A percentile compares a stretch with the other conserved stretches of the same genome.
Evolutionary conservation across 352 stramenopile genomes (phyloP).

Genomic region (Discostella stelligera): DNA sequence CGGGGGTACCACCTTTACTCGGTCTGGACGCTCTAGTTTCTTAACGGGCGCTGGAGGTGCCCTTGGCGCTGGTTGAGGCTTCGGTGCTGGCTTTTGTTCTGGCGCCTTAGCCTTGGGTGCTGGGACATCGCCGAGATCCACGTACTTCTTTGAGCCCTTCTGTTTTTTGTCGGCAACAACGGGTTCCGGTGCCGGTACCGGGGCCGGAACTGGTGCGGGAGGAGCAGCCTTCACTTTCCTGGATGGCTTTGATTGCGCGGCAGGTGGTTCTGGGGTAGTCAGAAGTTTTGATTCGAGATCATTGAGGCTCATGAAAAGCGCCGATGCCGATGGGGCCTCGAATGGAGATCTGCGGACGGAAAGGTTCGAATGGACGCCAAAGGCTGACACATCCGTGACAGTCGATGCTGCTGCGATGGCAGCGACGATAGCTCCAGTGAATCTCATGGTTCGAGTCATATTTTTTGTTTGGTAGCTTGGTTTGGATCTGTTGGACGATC

Average conservation of each 20-base stretch:
- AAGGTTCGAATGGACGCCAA: slow-evolving; percentile 33
- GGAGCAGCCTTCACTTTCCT: slow-evolving; percentile 9
- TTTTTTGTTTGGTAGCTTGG: too few species aligned
- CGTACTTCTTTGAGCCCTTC: slow-evolving; percentile 34
- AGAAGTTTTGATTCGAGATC: slow-evolving; percentile 60
- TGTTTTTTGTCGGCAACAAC: slow-evolving; percentile 28
- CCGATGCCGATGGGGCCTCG: background rate
- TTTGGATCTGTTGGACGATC: too few species aligned
- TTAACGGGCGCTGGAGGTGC: slow-evolving; percentile 42
- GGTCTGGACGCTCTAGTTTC: slow-evolving; percentile 21
- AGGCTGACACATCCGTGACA: slow-evolving; percentile 40
- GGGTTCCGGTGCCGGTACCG: slow-evolving; percentile 11
- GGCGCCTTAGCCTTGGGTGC: slow-evolving; percentile 21
- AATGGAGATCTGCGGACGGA: slow-evolving; percentile 11
- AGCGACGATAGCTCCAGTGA: slow-evolving; percentile 42
- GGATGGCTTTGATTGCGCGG: slow-evolving; percentile 9
- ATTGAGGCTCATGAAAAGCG: slow-evolving; percentile 40
- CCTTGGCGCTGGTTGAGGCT: slow-evolving; percentile 18
- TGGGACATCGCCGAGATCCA: slow-evolving; percentile 19
- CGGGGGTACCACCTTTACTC: slow-evolving; percentile 7
- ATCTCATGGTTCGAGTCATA: slow-evolving; percentile 59
- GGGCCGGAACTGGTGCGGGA: background rate
- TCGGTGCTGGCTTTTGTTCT: slow-evolving; percentile 13
- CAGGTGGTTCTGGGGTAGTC: background rate
- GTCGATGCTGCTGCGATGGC: slow-evolving; percentile 31